Evolutionary conservation across 345 rosid genomes (phyloP).

Genomic region (Salix viminalis): DNA sequence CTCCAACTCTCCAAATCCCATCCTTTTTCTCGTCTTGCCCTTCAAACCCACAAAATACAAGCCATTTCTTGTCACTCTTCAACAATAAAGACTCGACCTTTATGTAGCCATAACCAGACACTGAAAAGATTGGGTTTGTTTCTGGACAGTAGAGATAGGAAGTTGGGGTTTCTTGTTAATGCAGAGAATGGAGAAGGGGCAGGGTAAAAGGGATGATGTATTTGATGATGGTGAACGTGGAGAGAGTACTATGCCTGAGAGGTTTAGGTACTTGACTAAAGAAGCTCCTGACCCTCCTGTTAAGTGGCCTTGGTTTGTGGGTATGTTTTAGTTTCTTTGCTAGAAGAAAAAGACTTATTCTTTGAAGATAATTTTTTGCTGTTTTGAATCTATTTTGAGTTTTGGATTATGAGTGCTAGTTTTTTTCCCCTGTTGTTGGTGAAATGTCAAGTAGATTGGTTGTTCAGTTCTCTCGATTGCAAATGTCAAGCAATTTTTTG

Average conservation of each 20-base stretch:
- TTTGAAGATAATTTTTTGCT: background rate
- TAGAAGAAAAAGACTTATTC: background rate
- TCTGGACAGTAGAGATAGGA: conserved; percentile 2
- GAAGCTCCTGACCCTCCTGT: conserved; percentile 68
- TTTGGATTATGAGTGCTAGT: background rate
- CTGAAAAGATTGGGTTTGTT: conserved; percentile 16
- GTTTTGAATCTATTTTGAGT: background rate
- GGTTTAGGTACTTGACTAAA: conserved; percentile 76
- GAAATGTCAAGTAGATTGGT: background rate
- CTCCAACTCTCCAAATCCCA: conserved; percentile 9
- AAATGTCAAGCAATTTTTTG: background rate
- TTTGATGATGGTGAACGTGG: conserved; percentile 58
- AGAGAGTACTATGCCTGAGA: conserved; percentile 81
- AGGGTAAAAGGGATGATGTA: conserved; percentile 11
- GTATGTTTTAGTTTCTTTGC: conserved; percentile 32
- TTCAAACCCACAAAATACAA: background rate
- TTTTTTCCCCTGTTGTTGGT: background rate
- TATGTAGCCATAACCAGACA: background rate
- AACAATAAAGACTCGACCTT: conserved; percentile 1
- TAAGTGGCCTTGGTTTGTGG: conserved; percentile 82
- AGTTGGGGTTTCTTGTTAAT: conserved; percentile 28
- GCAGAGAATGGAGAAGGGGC: conserved; percentile 31
- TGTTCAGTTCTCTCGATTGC: background rate
- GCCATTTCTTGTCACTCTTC: background rate
- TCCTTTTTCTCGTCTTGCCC: conserved; percentile 13